These are phyloP conservation scores for Ceratonia siliqua DNA, from an alignment of 306 rosid species.

Conservation along the genomic window DNA sequence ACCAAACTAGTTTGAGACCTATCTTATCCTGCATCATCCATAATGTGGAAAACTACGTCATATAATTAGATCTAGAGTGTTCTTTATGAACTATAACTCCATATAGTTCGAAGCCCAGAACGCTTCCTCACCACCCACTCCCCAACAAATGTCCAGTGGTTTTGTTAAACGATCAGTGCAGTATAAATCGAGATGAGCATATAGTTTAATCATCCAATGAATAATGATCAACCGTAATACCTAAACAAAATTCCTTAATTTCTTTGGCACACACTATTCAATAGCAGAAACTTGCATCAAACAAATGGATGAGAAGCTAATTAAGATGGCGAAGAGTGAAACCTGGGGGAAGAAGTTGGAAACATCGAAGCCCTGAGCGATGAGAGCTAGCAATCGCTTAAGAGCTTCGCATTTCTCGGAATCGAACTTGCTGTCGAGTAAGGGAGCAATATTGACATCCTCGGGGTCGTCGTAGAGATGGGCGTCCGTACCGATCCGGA, in stretches of 20 bases:
- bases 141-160: not conserved
- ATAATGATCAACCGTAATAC: not conserved
- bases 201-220: not conserved
- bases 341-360: constrained; percentile 97
- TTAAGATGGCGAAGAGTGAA: not conserved
- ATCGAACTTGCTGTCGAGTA: constrained; percentile 92
- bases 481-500: constrained; percentile 98
- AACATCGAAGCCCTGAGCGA: constrained; percentile 95
- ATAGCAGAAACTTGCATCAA: not conserved
- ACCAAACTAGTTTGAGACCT: not conserved
- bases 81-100: not conserved
- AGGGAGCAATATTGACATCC: constrained; percentile 77
- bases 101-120: not conserved
- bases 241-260: not conserved
- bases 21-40: not conserved
- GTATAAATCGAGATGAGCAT: not conserved
- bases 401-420: constrained; percentile 97
- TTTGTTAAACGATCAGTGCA: not conserved
- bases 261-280: not conserved
- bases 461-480: constrained; percentile 99
- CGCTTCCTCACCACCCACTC: not conserved
- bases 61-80: not conserved
- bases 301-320: not conserved
- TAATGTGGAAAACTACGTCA: not conserved
- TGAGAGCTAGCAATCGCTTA: constrained; percentile 91